A percentile compares a stretch with the other conserved stretches of the same genome.
These are phyloP conservation scores for Zopfia rhizophila DNA, from an alignment of 2,329 filamentous ascomycete species.

Conservation along the genomic window DNA sequence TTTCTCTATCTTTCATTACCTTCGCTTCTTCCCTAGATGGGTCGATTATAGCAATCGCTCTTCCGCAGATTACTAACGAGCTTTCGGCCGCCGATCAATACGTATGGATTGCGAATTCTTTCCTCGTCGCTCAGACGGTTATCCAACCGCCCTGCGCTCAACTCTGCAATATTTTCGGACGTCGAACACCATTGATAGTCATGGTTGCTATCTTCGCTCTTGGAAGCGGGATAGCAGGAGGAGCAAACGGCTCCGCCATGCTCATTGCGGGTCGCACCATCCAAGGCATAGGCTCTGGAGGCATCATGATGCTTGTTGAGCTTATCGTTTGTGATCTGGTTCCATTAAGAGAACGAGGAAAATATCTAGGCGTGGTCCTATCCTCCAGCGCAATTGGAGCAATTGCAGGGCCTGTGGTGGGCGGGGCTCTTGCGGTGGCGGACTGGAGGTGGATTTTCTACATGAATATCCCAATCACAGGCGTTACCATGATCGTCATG, in stretches of 20 bases:
- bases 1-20: constrained; percentile 31
- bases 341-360: constrained; percentile 55
- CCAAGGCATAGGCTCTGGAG: constrained; percentile 61
- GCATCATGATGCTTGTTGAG: constrained; percentile 54
- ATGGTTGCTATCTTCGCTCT: constrained; percentile 59
- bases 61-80: constrained; percentile 42
- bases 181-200: constrained; percentile 43
- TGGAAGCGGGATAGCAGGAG: constrained; percentile 63
- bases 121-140: constrained; percentile 14
- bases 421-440: constrained; percentile 24
- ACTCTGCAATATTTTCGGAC: constrained; percentile 54
- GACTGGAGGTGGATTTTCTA: constrained; percentile 60
- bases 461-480: constrained; percentile 37
- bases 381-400: constrained; percentile 17
- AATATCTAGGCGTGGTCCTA: constrained; percentile 39
- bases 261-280: constrained; percentile 65
- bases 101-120: constrained; percentile 20
- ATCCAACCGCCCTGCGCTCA: constrained; percentile 38
- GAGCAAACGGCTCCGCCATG: constrained; percentile 54
- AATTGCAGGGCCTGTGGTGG: constrained; percentile 26
- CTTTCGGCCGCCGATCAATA: constrained; percentile 6
- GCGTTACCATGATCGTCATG: constrained; percentile 22
- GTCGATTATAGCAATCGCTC: constrained; percentile 44
- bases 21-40: constrained; percentile 38
- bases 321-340: constrained; percentile 62